Evolutionary conservation across 768 basidiomycete species (phyloP), one percentile per base, ranked within the genome.

Genomic region (Termitomyces sp.): DNA sequence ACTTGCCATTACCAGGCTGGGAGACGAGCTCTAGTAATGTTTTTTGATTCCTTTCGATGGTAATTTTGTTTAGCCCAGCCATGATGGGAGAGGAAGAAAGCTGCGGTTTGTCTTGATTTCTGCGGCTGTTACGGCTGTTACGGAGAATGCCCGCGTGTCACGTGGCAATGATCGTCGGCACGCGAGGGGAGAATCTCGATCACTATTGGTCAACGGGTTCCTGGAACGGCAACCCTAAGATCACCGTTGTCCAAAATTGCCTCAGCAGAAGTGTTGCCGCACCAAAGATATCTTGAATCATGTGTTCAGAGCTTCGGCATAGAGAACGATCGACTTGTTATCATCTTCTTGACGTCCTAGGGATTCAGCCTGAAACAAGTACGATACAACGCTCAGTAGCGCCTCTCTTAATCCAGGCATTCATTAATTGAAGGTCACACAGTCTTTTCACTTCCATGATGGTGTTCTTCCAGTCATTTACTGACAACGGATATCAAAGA

Each of bases 1-100:
- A 64, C 80, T 71, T 67, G 85, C 93, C 88, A 67, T 97, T 97
- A 55, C 94, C 94, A 37, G 92, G 89, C 58, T 82, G 75, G 34
- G 74, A 68, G 8, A 79, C 81, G 32, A 94, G 77, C 58, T 93
- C 91, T 21, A 88, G 69, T 11, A 97, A 74, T 14, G 73, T 69
- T 19, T 82, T 81, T 58, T 85, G 85, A 62, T 83, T 88, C 54
- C 87, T 74, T 60, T 91, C 87, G 6, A 76, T 72, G 17, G 82
- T 71, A 8, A 88, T 78, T 68, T 83, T 90, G 71, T 77, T 82
- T 39, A 78, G 59, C 12, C 64, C 65, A 14, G 73, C 72, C 72
- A 76, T 75, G 56, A 55, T 49, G 40, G 53, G 45, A 50, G 14
- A 48, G 17, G 48, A 35, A 42, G 28, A n/a, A 35, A 37, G 40